Conservation (phyloP, 176 grass and related monocot species). For the Ananas comosus region DNA sequence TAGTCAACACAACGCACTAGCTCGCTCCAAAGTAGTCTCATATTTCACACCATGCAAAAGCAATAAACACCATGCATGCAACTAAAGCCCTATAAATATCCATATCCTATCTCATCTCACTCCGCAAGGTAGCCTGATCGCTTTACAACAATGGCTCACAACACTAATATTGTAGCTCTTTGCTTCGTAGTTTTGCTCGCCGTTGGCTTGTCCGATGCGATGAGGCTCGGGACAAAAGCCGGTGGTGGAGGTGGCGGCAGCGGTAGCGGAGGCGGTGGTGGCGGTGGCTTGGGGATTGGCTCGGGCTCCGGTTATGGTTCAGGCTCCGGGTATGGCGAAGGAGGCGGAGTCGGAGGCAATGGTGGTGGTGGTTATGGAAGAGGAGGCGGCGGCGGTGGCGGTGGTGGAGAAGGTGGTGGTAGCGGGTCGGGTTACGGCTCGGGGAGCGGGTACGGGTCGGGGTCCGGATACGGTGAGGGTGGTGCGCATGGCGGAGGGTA, state of each 20-base stretch:
- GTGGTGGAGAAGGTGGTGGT: constrained; percentile 14
- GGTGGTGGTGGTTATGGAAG: background rate
- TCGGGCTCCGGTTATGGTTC: constrained; percentile 13
- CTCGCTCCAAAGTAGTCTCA: constrained; percentile 8
- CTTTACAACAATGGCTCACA: constrained; percentile 8
- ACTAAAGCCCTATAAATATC: constrained; percentile 26
- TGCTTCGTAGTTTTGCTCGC: constrained; percentile 15
- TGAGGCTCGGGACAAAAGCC: constrained; percentile 9
- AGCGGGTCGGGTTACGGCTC: constrained; percentile 15
- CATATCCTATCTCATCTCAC: background rate
- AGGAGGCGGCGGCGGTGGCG: background rate
- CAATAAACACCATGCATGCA: constrained; percentile 18
- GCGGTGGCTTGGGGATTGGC: constrained; percentile 12
- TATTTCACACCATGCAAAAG: constrained; percentile 18
- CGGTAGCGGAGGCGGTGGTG: constrained; percentile 9
- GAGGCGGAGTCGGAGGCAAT: background rate
- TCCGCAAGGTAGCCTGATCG: background rate
- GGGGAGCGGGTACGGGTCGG: constrained; percentile 21
- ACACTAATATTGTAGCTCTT: constrained; percentile 21
- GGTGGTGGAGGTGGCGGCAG: constrained; percentile 13
- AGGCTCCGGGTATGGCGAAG: constrained; percentile 17
- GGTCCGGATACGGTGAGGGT: constrained; percentile 20
- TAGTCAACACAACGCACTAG: constrained; percentile 31
- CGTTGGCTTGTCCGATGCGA: constrained; percentile 22
- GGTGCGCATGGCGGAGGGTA: constrained; percentile 12